A percentile compares a stretch with the other conserved stretches of the same genome.
These are phyloP conservation scores for Acrasis kona DNA, from an alignment of 78 protist genomes.

Conservation along the genomic window DNA sequence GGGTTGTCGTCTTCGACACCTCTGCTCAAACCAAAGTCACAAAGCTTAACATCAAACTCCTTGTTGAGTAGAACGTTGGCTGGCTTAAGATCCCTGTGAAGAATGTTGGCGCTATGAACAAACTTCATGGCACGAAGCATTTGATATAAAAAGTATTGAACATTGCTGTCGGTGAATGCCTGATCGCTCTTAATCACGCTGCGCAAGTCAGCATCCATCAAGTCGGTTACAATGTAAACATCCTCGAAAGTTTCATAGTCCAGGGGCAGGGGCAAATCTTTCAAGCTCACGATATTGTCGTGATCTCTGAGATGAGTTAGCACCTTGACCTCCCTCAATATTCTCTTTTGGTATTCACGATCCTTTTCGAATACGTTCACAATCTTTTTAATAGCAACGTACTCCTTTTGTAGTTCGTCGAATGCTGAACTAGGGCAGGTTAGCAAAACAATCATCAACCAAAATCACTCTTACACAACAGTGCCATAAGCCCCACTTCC, in stretches of 20 bases:
- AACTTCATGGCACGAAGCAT: conserved; percentile 23
- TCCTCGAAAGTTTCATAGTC: neutral
- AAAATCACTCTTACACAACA: too few species aligned
- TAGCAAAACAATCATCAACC: too few species aligned
- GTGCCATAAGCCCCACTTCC: too few species aligned
- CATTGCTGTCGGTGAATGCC: neutral
- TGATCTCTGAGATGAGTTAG: conserved; percentile 6
- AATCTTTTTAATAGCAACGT: conserved; percentile 91
- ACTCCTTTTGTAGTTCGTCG: too few species aligned
- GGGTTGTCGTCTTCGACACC: neutral
- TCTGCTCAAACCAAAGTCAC: conserved; percentile 44
- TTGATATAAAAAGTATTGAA: conserved; percentile 23
- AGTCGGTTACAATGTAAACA: conserved; percentile 21
- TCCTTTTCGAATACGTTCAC: conserved; percentile 76
- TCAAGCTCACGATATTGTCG: neutral
- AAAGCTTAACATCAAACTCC: conserved; percentile 15
- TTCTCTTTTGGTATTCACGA: too few species aligned
- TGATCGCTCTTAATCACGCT: conserved; percentile 9
- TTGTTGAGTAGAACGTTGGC: conserved; percentile 37
- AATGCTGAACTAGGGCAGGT: too few species aligned
- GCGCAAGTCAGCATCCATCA: conserved; percentile 24
- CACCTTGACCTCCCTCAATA: conserved; percentile 21
- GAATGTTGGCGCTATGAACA: conserved; percentile 10
- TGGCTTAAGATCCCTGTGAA: conserved; percentile 46
- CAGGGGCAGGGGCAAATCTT: neutral